A percentile compares a stretch with the other conserved stretches of the same genome.
phyloP scores from a whole-genome alignment of 2,329 filamentous ascomycete genomes.

The Microdochium nivale region DNA sequence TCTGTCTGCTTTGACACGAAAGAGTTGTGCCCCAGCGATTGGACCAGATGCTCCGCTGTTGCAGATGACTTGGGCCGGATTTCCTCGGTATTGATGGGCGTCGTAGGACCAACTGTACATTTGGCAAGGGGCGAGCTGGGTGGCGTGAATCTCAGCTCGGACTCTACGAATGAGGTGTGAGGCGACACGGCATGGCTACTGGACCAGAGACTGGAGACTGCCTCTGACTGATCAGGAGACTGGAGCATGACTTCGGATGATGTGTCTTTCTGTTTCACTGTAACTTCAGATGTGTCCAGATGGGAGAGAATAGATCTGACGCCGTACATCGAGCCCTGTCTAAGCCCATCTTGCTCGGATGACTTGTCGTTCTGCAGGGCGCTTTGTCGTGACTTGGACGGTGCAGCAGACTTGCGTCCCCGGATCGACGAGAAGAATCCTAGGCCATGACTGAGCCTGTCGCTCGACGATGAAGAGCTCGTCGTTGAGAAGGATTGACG shows the following conservation, averaged over 20 bases:
- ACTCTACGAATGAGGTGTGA: neutral
- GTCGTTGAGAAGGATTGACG: constrained; percentile 30
- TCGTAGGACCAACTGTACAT: neutral
- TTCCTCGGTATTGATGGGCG: neutral
- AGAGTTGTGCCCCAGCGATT: constrained; percentile 31
- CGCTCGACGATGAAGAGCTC: constrained; percentile 29
- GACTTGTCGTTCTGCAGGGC: neutral
- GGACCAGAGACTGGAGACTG: constrained; percentile 20
- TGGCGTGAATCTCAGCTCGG: neutral
- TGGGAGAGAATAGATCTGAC: constrained; percentile 14
- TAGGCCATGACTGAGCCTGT: constrained; percentile 21
- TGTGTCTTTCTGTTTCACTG: constrained; percentile 9
- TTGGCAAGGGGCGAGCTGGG: neutral
- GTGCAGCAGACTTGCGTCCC: constrained; percentile 19
- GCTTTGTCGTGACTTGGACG: neutral
- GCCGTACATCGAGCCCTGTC: constrained; percentile 10
- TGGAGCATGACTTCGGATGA: constrained; percentile 6
- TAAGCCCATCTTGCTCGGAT: neutral
- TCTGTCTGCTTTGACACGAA: constrained; percentile 32
- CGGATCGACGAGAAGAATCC: constrained; percentile 34
- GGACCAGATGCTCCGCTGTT: constrained; percentile 7
- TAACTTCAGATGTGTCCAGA: constrained; percentile 10
- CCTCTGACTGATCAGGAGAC: constrained; percentile 8
- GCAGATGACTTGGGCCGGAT: neutral
- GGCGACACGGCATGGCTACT: neutral